phyloP scores from a whole-genome alignment of 257 asterid species.

The Nicotiana obtusifolia region DNA sequence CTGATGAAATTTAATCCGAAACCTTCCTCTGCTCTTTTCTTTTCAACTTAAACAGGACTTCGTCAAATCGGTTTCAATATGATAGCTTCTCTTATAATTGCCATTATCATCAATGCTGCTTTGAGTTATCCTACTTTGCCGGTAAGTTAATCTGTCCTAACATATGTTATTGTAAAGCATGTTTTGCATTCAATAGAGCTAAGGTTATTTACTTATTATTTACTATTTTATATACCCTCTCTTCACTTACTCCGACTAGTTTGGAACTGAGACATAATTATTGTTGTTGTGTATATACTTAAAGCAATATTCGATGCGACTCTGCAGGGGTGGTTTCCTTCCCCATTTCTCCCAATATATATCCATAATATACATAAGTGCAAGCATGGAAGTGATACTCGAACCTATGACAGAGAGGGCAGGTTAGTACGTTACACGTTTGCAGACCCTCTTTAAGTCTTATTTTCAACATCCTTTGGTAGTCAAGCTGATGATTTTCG shows the following conservation, averaged over 20 bases:
- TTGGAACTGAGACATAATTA: not conserved
- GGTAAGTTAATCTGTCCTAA: slow-evolving; percentile 31
- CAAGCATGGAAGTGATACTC: slow-evolving; percentile 82
- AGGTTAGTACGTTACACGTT: slow-evolving; percentile 29
- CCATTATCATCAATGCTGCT: slow-evolving; percentile 42
- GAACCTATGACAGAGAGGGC: slow-evolving; percentile 71
- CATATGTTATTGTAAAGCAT: no score
- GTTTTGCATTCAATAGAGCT: not conserved
- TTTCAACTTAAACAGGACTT: slow-evolving; percentile 29
- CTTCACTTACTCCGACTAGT: not conserved
- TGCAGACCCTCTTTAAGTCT: not conserved
- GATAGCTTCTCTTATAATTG: slow-evolving; percentile 45
- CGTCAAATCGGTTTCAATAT: slow-evolving; percentile 75
- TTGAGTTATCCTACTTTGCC: slow-evolving; percentile 77
- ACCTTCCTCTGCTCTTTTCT: not conserved
- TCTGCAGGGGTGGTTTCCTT: slow-evolving; percentile 71
- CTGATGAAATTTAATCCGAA: not conserved
- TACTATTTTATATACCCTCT: not conserved
- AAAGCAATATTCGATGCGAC: not conserved
- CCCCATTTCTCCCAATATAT: slow-evolving; percentile 70
- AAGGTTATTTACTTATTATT: no score
- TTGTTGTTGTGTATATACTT: not conserved
- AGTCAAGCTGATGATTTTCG: not conserved
- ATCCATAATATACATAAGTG: slow-evolving; percentile 60
- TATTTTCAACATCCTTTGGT: no score